Percentiles rank a stretch among this genome's conserved stretches.
Conservation (phyloP, 805 yeast species). For the Metschnikowia lachancei region DNA sequence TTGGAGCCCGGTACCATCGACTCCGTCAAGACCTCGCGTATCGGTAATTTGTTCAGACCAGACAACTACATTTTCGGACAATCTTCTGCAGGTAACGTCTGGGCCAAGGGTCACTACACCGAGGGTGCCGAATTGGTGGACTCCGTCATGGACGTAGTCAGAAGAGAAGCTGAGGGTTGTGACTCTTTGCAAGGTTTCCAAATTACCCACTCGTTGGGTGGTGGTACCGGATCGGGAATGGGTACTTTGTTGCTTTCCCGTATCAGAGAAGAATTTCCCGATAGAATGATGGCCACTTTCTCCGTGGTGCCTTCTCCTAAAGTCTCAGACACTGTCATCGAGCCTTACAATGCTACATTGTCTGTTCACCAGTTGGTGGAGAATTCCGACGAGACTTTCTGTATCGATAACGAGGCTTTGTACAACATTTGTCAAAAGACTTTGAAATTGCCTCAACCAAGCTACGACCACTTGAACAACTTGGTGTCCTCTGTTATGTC, state of each 20-base stretch:
- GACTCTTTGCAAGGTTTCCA: conserved; percentile 95
- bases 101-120: conserved; percentile 97
- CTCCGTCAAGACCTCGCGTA: conserved; percentile 72
- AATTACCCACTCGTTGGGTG: conserved; percentile 55
- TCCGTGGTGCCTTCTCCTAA: conserved; percentile 91
- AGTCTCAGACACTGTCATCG: conserved; percentile 90
- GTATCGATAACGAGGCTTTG: conserved; percentile 91
- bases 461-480: conserved; percentile 73
- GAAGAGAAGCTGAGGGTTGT: conserved; percentile 92
- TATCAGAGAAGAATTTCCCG: conserved; percentile 90
- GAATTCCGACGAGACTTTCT: conserved; percentile 88
- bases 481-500: conserved; percentile 90
- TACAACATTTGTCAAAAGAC: conserved; percentile 87
- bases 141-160: conserved; percentile 80
- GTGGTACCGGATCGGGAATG: conserved; percentile 98
- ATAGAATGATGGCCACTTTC: conserved; percentile 94
- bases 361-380: conserved; percentile 90
- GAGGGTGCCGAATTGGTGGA: conserved; percentile 95
- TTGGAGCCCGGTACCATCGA: conserved; percentile 94
- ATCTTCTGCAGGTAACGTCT: conserved; percentile 90
- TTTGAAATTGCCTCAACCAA: conserved; percentile 75
- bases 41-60: conserved; percentile 86
- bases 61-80: conserved; percentile 88
- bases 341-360: conserved; percentile 90
- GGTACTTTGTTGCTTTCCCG: conserved; percentile 84